A percentile compares a stretch with the other conserved stretches of the same genome.
phyloP scores from a whole-genome alignment of 306 rosid species.

The Quercus dentata region DNA sequence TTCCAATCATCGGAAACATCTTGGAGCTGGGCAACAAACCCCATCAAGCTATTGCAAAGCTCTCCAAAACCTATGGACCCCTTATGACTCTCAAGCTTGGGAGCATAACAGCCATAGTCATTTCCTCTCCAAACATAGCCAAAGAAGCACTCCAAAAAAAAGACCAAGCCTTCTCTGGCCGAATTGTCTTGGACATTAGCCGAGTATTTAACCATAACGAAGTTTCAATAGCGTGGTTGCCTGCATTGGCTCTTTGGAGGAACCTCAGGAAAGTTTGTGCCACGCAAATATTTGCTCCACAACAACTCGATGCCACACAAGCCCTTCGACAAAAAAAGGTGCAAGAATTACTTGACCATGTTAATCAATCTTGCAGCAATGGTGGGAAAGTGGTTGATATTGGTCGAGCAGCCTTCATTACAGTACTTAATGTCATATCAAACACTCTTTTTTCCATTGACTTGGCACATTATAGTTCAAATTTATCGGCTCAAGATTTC shows the following conservation, averaged over 20 bases:
- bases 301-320: neutral
- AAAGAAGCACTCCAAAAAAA: neutral
- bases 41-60: too few relatives aligned
- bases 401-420: neutral
- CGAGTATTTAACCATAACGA: neutral
- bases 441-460: neutral
- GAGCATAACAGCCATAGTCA: too few relatives aligned
- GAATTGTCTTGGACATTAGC: neutral
- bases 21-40: too few relatives aligned
- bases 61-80: too few relatives aligned
- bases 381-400: neutral
- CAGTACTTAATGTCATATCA: neutral
- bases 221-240: neutral
- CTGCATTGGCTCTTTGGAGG: neutral
- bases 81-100: too few relatives aligned
- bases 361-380: neutral
- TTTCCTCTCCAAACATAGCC: conserved; percentile 19
- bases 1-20: too few relatives aligned
- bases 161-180: neutral
- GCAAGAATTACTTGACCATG: neutral
- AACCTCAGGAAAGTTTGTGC: neutral
- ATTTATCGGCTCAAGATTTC: neutral
- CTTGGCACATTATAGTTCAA: neutral
- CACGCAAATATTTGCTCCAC: neutral
- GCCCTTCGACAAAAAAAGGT: neutral